Evolutionary conservation across 805 yeast species (phyloP), one percentile per base, ranked within the genome.

Genomic region (Saccharomycopsis olivae): DNA sequence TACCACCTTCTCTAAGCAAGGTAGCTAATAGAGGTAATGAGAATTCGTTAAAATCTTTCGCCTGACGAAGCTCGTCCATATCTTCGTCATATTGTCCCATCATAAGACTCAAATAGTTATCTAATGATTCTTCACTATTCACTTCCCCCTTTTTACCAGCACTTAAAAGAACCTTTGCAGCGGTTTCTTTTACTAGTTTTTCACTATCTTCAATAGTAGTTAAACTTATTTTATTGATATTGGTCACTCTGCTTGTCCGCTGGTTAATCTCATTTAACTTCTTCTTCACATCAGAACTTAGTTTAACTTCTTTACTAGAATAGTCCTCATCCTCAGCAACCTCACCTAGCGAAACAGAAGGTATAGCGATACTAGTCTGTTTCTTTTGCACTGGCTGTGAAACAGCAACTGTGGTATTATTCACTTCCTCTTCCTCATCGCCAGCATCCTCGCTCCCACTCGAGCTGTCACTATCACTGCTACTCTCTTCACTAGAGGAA

Each of bases 1-100:
- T 68, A 21, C 66, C 64, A 21, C 74, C 70, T 18, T 66, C 62
- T 52, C 69, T 73, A 37, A 72, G 61, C 14, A 71, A 53, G 43
- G 63, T 65, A 8, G 75, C 76, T 47, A 72, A 54, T 33, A 68
- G 49, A n/a, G 65, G 65, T 43, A 72, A 61, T 10, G 74, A 68
- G 42, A 59, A 60, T 19, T 56, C 62, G 9, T 51, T 53, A 49
- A 73, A 72, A 49, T 72, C 77, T 5, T 68, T 70, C 40, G 66
- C 66, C 46, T 62, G 58, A 41, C 78, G 61, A 44, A 73, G 57
- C 40, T 56, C 61, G 47, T 72, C 75, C 30, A 73, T 55, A 41
- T 73, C 78, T 30, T 64, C 63, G 17, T 66, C 64, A 46, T 70
- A 71, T 10, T 56, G 58, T 2, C 49, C 44, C 19, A 75, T 62